phyloP scores from a whole-genome alignment of 768 basidiomycete species.

The Pholiota molesta region DNA sequence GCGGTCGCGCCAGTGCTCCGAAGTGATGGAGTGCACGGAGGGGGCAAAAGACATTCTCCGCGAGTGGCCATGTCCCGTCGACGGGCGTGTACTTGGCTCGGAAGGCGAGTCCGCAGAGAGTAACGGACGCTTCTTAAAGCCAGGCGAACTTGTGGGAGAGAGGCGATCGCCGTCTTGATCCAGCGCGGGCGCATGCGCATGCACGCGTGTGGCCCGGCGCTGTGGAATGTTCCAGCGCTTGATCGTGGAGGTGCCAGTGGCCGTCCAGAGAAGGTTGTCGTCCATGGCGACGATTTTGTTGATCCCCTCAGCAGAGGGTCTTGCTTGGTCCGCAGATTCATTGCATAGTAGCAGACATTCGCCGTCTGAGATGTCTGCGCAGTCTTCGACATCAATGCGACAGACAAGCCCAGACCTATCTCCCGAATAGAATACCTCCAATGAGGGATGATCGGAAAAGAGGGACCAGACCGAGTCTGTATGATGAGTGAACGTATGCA shows the following conservation, averaged over 20 bases:
- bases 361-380: conserved; percentile 81
- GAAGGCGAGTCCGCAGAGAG: conserved; percentile 17
- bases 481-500: conserved; percentile 97
- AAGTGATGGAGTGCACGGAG: conserved; percentile 38
- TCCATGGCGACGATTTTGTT: conserved; percentile 84
- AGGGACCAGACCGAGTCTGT: conserved; percentile 95
- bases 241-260: conserved; percentile 79
- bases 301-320: conserved; percentile 54
- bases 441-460: conserved; percentile 81
- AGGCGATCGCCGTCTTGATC: conserved; percentile 31
- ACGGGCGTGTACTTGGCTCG: conserved; percentile 31
- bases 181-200: conserved; percentile 14
- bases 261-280: conserved; percentile 88
- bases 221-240: conserved; percentile 79
- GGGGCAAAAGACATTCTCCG: conserved; percentile 32
- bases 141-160: conserved; percentile 17
- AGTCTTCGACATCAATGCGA: conserved; percentile 87
- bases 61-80: conserved; percentile 29
- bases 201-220: conserved; percentile 41
- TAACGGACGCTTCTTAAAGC: conserved; percentile 19
- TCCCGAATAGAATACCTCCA: conserved; percentile 92
- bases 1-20: conserved; percentile 32
- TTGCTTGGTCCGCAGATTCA: conserved; percentile 47
- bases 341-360: conserved; percentile 86
- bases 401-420: conserved; percentile 90